Evolutionary conservation across 1,284 basidiomycete genomes (phyloP).

Genomic region (Ustilago vetiveriae): DNA sequence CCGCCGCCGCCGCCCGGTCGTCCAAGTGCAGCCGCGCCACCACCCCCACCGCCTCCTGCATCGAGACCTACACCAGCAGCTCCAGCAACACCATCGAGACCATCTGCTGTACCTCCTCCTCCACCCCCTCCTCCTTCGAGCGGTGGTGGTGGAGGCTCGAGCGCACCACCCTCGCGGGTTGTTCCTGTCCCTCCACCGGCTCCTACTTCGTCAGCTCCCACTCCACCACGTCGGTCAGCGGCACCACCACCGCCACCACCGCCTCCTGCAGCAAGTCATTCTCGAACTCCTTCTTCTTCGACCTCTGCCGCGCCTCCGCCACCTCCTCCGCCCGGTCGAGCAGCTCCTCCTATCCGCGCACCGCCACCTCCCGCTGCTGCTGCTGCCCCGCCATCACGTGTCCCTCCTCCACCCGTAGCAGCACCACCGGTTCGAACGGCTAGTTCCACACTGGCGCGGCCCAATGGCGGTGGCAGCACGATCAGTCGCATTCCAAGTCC

Average conservation of each 20-base stretch:
- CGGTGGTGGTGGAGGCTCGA: background rate
- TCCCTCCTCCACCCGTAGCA: conserved; percentile 72
- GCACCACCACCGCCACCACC: conserved; percentile 79
- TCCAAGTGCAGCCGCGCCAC: conserved; percentile 7
- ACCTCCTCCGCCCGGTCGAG: conserved; percentile 76
- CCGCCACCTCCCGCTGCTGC: conserved; percentile 72
- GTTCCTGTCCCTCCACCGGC: conserved; percentile 30
- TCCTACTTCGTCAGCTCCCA: conserved; percentile 21
- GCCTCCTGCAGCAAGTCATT: conserved; percentile 39
- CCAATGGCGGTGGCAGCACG: conserved; percentile 20
- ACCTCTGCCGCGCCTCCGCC: conserved; percentile 16
- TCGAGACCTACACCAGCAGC: conserved; percentile 11
- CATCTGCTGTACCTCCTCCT: conserved; percentile 21
- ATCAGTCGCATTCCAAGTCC: conserved; percentile 31
- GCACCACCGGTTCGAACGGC: conserved; percentile 57
- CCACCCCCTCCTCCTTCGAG: conserved; percentile 24
- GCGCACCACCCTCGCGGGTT: conserved; percentile 18
- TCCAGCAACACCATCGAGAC: conserved; percentile 14
- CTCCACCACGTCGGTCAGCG: conserved; percentile 78
- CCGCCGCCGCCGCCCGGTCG: conserved; percentile 17
- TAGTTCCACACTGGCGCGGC: conserved; percentile 25
- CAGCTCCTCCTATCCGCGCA: conserved; percentile 75
- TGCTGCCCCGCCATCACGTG: conserved; percentile 74
- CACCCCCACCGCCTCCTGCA: conserved; percentile 12
- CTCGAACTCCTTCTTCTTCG: conserved; percentile 9